Evolutionary conservation across 805 yeast species (phyloP), one percentile per base, ranked within the genome.

Genomic region (Suhomyces sp.): DNA sequence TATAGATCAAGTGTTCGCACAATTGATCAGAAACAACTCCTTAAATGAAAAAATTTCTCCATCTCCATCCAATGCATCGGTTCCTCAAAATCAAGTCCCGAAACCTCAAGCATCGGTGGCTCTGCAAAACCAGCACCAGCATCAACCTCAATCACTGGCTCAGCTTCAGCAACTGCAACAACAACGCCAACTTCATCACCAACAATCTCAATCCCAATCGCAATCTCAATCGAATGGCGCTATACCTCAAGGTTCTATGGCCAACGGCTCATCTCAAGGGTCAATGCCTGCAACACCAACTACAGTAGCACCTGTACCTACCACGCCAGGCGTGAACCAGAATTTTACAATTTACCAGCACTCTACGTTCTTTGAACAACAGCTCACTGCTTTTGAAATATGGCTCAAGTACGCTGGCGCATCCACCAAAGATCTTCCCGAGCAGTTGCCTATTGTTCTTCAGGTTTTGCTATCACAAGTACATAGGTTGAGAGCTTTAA

Each of bases 281-380:
- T 20, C 22, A 10, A 10, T 10, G 7, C 22, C 22, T 20, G 22
- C 22, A 20, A 20, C 22, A 8, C 22, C 22, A 20, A 20, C 22
- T 7, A 20, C 22, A 20, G 10, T 20, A 14, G 6, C 19, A 31
- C 30, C n/a, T n/a, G n/a, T n/a, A n/a, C n/a, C 38, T 20, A 24
- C 21, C 14, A 28, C 45, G 11, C 33, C 30, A 12, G 31, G 48
- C 3, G 28, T 38, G 3, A 24, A 46, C 5, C 54, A 47, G 36
- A 48, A 50, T 12, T 44, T 60, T 13, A 48, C 69, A 28, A 79
- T 79, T 46, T 87, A 87, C 56, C 90, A 88, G 53, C 95, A 88
- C 53, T 86, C 96, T 4, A 82, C 95, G 2, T 93, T 93, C 56
- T 93, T 93, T 54, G 97, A 93, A 62, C 97, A 88, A 54, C 96